A percentile compares a stretch with the other conserved stretches of the same genome.
Evolutionary conservation across 371 early-diverging fungal species (phyloP).

Genomic region (Batkoa obscura): DNA sequence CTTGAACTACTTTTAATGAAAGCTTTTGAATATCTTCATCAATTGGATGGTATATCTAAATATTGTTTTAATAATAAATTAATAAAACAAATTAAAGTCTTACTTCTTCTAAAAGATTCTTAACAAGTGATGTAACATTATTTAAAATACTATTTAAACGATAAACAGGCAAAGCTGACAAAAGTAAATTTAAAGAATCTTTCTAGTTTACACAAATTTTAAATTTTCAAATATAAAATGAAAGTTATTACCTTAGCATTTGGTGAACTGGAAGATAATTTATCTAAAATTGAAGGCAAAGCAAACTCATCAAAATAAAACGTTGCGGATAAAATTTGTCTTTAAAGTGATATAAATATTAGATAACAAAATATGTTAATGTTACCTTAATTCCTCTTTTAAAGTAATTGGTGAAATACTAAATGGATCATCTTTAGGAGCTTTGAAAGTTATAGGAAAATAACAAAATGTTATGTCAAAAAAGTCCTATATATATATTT

Average conservation of each 20-base stretch:
- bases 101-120: too few species aligned
- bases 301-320: slow-evolving; percentile 58
- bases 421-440: slow-evolving; percentile 82
- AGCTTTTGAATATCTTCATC: slow-evolving; percentile 39
- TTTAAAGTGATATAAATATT: slow-evolving; percentile 7
- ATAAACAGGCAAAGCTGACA: too few species aligned
- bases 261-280: slow-evolving; percentile 62
- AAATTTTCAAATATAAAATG: too few species aligned
- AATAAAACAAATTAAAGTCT: too few species aligned
- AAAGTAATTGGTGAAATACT: slow-evolving; percentile 83
- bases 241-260: slow-evolving; percentile 83
- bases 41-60: slow-evolving; percentile 43
- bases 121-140: too few species aligned
- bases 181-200: too few species aligned
- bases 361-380: not conserved
- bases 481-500: slow-evolving; percentile 36
- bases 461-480: slow-evolving; percentile 94
- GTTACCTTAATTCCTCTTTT: slow-evolving; percentile 42
- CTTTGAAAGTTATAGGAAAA: slow-evolving; percentile 95
- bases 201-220: too few species aligned
- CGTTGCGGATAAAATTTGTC: slow-evolving; percentile 44
- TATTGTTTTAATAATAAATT: too few species aligned
- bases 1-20: slow-evolving; percentile 30
- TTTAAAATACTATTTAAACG: too few species aligned
- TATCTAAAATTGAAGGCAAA: slow-evolving; percentile 69